A percentile compares a stretch with the other conserved stretches of the same genome.
phyloP scores from a whole-genome alignment of 1,139 yeast genomes.

The Scheffersomyces quercinus region DNA sequence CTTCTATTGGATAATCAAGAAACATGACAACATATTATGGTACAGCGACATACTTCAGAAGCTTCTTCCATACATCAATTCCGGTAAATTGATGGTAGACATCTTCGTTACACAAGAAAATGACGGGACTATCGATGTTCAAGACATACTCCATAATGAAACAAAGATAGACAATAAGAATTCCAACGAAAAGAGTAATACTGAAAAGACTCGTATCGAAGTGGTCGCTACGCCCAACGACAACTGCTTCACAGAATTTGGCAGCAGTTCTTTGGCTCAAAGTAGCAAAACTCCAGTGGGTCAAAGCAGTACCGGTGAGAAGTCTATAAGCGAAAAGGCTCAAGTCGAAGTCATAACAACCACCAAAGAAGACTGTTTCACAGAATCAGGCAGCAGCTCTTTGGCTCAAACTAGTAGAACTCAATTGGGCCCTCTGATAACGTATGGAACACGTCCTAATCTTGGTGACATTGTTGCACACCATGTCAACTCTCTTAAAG shows the following conservation, averaged over 20 bases:
- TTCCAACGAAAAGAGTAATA: background rate
- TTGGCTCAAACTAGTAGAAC: too few relatives aligned
- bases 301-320: background rate
- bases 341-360: constrained; percentile 12
- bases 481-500: constrained; percentile 6
- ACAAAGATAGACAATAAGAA: too few relatives aligned
- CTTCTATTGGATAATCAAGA: constrained; percentile 37
- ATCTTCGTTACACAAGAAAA: constrained; percentile 24
- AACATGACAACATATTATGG: constrained; percentile 32
- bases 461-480: constrained; percentile 2
- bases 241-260: too few relatives aligned
- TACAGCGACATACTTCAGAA: constrained; percentile 34
- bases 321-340: background rate
- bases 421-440: background rate
- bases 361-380: constrained; percentile 3
- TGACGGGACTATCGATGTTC: background rate
- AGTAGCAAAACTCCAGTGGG: background rate
- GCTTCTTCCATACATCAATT: constrained; percentile 22
- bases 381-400: too few relatives aligned
- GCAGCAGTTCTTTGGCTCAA: too few relatives aligned
- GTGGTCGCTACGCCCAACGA: too few relatives aligned
- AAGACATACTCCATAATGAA: background rate
- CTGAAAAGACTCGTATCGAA: too few relatives aligned
- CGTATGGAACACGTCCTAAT: constrained; percentile 8
- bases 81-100: constrained; percentile 25